Evolutionary conservation across 371 early-diverging fungal genomes (phyloP), one percentile per base, ranked within the genome.

Genomic region (Mucor plumbeus): DNA sequence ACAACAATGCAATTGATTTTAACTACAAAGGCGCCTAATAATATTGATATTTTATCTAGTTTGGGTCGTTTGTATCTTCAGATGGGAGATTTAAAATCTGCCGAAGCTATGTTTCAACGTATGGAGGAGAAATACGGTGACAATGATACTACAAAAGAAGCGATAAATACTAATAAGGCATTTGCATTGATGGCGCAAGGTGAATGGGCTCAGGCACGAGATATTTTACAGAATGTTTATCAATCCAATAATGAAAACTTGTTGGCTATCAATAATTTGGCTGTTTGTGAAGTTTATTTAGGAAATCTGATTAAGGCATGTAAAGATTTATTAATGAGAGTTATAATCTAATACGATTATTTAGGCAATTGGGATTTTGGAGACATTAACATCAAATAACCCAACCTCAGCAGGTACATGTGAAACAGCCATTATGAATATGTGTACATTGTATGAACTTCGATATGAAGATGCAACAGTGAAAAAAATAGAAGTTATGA

Each of bases 371-470:
- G 74, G 73, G 9, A 43, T 71, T 11, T 39, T 84, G 47, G 72
- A 75, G 38, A 66, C 50, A 14, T 63, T 80, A 62, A 74, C 67
- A 17, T 26, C 38, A 11, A 61, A 82, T 33, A 74, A 77, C 47
- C 83, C 83, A 3, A 72, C 78, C 7, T 73, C 77, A 3, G 79
- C 87, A 35, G 87, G 88, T 5, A 80, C 79, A 8, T 84, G 87
- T 47, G 87, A 85, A 67, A 78, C 85, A 7, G 75, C 83, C 10
- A 68, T 89, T 5, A 80, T 83, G 69, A 89, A 89, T 61, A 65
- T 89, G 70, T 87, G 87, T 54, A 87, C 86, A 5, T 69, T 89
- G 19, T 87, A 81, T 69, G 89, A 87, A 58, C 73, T 89, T 44
- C 70, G 88, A 19, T 81, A 78, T 39, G 89, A 87, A 48, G 74